phyloP scores from a whole-genome alignment of 2,329 filamentous ascomycete species.

The Nothomitra cinnamomea region DNA sequence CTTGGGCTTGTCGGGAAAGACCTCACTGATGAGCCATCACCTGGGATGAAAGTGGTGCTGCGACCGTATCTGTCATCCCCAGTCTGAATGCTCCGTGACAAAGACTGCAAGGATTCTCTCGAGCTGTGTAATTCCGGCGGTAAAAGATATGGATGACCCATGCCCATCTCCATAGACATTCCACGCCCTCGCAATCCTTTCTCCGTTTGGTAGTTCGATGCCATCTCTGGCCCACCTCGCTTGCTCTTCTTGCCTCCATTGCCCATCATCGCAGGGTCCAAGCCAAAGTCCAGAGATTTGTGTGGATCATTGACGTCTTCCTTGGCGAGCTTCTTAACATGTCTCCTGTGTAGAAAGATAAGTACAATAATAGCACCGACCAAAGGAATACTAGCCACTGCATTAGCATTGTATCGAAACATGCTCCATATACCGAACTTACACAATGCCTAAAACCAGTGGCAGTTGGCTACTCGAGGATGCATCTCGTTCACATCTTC shows the following conservation, averaged over 20 bases:
- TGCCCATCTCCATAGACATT: conserved; percentile 46
- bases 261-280: conserved; percentile 34
- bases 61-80: conserved; percentile 74
- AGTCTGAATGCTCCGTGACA: conserved; percentile 57
- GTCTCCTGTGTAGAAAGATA: conserved; percentile 62
- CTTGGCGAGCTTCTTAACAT: conserved; percentile 48
- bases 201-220: conserved; percentile 32
- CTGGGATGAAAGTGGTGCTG: conserved; percentile 36
- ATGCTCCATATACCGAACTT: conserved; percentile 25
- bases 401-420: conserved; percentile 7
- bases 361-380: conserved; percentile 48
- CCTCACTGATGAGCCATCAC: conserved; percentile 38
- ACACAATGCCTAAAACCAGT: conserved; percentile 54
- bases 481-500: conserved; percentile 37
- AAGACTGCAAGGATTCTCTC: conserved; percentile 69
- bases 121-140: conserved; percentile 66
- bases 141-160: conserved; percentile 82
- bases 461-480: conserved; percentile 39
- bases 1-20: conserved; percentile 29
- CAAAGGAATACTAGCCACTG: conserved; percentile 52
- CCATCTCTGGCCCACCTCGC: conserved; percentile 31
- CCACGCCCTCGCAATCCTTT: conserved; percentile 27
- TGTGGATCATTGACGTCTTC: conserved; percentile 81
- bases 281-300: conserved; percentile 81
- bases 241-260: conserved; percentile 23